Evolutionary conservation across 805 yeast genomes (phyloP).

Genomic region (Yarrowia yakushimensis): DNA sequence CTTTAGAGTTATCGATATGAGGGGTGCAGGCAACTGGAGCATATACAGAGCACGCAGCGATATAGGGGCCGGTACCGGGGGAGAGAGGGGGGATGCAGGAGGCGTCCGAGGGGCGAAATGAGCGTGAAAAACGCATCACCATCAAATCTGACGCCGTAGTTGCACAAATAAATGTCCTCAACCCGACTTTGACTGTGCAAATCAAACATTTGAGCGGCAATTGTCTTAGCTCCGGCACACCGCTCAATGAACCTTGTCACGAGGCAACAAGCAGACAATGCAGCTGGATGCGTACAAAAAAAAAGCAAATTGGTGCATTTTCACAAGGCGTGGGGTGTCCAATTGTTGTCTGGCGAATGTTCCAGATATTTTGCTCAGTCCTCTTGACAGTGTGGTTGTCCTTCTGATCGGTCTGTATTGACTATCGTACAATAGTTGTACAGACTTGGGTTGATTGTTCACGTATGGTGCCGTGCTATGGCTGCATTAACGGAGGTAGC

Average conservation of each 20-base stretch:
- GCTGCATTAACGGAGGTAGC: no score
- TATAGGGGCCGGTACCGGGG: slow-evolving; percentile 20
- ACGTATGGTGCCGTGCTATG: slow-evolving; percentile 10
- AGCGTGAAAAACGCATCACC: no score
- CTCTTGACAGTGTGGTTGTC: not conserved
- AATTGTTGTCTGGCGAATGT: not conserved
- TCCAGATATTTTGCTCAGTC: not conserved
- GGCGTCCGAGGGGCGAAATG: not conserved
- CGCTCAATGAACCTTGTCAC: not conserved
- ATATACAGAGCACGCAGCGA: not conserved
- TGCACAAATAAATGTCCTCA: not conserved
- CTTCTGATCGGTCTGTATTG: not conserved
- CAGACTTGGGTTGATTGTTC: no score
- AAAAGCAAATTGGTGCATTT: not conserved
- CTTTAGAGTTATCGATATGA: slow-evolving; percentile 17
- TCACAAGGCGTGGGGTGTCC: not conserved
- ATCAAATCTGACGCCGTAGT: no score
- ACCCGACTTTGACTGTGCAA: no score
- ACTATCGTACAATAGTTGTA: no score
- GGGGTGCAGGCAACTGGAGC: slow-evolving; percentile 17
- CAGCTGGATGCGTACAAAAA: not conserved
- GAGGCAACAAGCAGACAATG: not conserved
- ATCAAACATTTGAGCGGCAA: no score
- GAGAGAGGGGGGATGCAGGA: not conserved
- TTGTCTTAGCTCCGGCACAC: not conserved